Base-by-base conservation (phyloP, 1,284 basidiomycete genomes). In the Rhodotorula sp. region DNA sequence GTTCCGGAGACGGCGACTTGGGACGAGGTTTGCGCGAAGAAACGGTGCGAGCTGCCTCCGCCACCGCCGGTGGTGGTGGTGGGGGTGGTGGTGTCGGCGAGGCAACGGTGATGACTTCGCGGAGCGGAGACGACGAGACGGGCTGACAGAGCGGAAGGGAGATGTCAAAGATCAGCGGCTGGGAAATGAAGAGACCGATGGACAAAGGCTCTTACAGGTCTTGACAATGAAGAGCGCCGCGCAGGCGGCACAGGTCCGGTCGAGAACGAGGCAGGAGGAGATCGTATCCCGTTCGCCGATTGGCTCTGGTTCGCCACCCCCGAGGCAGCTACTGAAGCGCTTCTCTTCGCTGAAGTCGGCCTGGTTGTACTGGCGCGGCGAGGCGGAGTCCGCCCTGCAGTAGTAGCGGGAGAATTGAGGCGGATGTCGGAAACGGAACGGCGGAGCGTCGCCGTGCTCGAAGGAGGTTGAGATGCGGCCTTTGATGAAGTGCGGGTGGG, bases 1-100 rank as follows among this genome's bases (percentile, higher is more conserved):
- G 55, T 23, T 62, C 66, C 45, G 60, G 60, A 21, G 66, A 67
- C 28, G 47, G 48, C 15, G 48, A 48, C 31, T 55, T 55, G 15
- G 15, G 60, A 10, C 34, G 60, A 8, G 34, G 7, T 18, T 28
- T 14, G 4, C 48, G 60, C 5, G 55, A 28, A 16, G 56, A 48
- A 16, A 49, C 19, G 12, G 28, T 57, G 31, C 56, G 63, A 26
- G 28, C 34, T 3, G 63, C 56, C 23, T 4, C 34, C 34, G 34
- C 34, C 34, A 7, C 8, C 34, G 34, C 34, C 5, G 34, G 5
- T 34, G 56, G 59, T 2, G 56, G 34, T 3, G 38, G 38, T 14
- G 59, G 21, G 18, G 52, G 50, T 14, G 60, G 28, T 0, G 48
- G 31, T 6, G 47, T 62, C 2, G 26, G 60, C 18, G 60, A 50